Conservation (phyloP, 164 flowering plant species). For the Nymphaea colorata region DNA sequence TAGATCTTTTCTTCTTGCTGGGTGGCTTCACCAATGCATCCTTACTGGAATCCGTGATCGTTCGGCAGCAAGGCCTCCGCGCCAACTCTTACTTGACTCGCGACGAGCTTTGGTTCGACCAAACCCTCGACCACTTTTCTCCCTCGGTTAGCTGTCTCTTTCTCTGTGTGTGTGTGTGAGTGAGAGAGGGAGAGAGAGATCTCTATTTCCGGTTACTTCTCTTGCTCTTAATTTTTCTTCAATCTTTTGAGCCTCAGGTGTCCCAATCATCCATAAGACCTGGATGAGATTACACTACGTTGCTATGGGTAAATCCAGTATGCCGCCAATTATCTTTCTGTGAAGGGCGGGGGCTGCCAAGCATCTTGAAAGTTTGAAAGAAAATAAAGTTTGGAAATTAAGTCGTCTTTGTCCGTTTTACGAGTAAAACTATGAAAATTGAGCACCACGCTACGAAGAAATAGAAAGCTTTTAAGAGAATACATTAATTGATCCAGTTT, state of each 20-base stretch:
- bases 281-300: background rate
- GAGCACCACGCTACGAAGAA: no score
- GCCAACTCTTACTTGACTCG: conserved; percentile 33
- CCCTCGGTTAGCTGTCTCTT: conserved; percentile 34
- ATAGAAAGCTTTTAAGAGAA: no score
- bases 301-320: no score
- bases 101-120: conserved; percentile 69
- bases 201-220: conserved; percentile 6
- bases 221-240: background rate
- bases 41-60: background rate
- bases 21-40: background rate
- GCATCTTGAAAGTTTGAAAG: no score
- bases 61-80: background rate
- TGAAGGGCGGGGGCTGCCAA: no score
- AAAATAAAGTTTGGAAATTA: no score
- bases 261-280: background rate
- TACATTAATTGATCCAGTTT: no score
- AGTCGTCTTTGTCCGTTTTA: no score
- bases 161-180: no score
- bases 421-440: no score
- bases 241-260: background rate
- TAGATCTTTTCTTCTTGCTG: background rate
- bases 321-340: no score
- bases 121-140: conserved; percentile 91
- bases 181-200: no score